Evolutionary conservation across 768 basidiomycete genomes (phyloP), one percentile per base, ranked within the genome.

Genomic region (Boletellus ananas): DNA sequence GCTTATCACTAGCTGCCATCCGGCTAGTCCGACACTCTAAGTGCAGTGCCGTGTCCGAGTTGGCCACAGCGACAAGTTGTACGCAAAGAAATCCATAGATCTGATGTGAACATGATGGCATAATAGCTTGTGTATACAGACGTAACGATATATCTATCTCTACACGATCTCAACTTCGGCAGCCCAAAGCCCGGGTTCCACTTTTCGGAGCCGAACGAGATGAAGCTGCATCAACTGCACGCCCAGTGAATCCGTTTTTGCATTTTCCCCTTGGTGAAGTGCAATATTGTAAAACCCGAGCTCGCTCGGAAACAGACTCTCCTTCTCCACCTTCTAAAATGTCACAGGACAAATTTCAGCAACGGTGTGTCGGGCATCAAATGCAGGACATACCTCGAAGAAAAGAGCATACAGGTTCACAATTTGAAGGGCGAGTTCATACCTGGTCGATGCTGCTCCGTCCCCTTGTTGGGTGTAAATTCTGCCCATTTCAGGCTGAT

Each of bases 251-350:
- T 44, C 52, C 2, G 3, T 6, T 25, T 41, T 44, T 1, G 37
- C 35, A 13, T 48, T 37, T 3, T 2, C 13, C 10, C 51, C 36
- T 39, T 47, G 51, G 29, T 52, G 51, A 10, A 52, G 42, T 1
- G 46, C 34, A 10, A 52, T 48, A 14, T 52, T 52, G 31, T 38
- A 48, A 11, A 43, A 43, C 3, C 51, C 51, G 2, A 44, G 4
- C 0, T 34, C 4, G 9, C 3, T 23, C 1, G 51, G 51, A 9
- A 52, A 16, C 23, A 46, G 3, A 2, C 14, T 8, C 17, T 34
- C 9, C 4, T 17, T 12, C 6, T 48, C 42, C 18, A 53, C 43
- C 29, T 39, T 34, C 52, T 53, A 20, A 3, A 37, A 16, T 18
- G 27, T 13, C 11, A 29, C 33, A 18, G 25, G 21, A 25, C 2